A percentile compares a stretch with the other conserved stretches of the same genome.
Conservation (phyloP, 2,329 filamentous ascomycete species). For the Penicillium olsonii region DNA sequence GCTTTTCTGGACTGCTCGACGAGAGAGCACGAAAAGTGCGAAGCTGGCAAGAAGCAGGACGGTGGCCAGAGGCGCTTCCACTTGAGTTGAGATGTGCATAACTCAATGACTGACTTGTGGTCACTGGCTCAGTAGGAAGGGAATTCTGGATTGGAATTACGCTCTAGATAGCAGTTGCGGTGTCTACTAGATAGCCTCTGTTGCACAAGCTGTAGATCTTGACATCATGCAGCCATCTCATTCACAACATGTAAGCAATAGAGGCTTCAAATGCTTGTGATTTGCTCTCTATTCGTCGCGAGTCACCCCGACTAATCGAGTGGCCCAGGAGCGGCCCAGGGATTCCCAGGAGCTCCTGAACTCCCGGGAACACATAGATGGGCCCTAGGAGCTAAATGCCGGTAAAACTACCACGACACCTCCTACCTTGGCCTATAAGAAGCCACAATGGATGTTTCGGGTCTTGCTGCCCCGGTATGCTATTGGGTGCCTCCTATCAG, state of each 20-base stretch:
- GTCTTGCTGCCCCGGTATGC: no score
- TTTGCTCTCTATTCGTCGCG: not conserved
- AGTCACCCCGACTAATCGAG: no score
- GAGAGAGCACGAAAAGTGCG: not conserved
- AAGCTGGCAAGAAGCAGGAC: not conserved
- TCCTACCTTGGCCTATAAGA: no score
- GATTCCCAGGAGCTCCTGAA: not conserved
- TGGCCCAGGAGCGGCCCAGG: no score
- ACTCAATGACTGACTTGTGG: not conserved
- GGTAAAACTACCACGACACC: no score
- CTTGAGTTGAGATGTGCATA: not conserved
- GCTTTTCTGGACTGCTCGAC: not conserved
- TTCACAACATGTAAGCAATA: not conserved
- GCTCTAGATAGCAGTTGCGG: not conserved
- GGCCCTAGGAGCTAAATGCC: no score
- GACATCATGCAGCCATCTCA: not conserved
- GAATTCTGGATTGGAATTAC: not conserved
- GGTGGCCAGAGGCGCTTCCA: not conserved
- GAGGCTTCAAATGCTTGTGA: not conserved
- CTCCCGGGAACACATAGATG: no score
- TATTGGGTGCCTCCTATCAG: no score
- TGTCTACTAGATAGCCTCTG: not conserved
- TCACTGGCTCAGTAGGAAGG: not conserved
- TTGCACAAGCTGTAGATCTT: not conserved
- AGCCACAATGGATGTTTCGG: no score